Evolutionary conservation across 2,329 filamentous ascomycete species (phyloP), one percentile per base, ranked within the genome.

Genomic region (Fusarium citri): DNA sequence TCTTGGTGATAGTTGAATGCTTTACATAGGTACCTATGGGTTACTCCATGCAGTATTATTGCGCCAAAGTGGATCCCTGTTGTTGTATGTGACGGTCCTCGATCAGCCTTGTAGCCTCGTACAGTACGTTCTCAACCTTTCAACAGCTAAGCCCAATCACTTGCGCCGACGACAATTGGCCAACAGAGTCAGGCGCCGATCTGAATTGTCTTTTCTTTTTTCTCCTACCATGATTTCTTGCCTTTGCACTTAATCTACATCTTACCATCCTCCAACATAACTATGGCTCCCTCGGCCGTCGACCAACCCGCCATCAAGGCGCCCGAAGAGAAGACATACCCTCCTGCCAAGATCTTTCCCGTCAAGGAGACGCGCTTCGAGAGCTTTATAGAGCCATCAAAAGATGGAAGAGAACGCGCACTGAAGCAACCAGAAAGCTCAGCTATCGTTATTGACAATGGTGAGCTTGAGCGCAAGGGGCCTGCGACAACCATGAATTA

Each of bases 371-470:
- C 84, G 62, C 85, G 83, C 68, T 91, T 90, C 75, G 87, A 89
- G 66, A 85, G 85, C 64, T 85, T 81, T 58, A 80, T 87, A 40
- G 80, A 84, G 30, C 80, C 85, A 3, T 83, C 88, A 74, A 82
- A 85, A 11, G 91, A 95, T 75, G 93, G 92, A 49, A 94, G 92
- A 76, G 86, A 88, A 74, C 85, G 87, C 72, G 94, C 93, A 64
- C 85, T 87, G 53, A 82, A 87, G 59, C 82, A 86, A 22, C 80
- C 85, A 18, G 86, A 83, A 61, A 82, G 84, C 47, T 92, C 90
- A 54, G 93, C 94, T 53, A 98, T 99, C 76, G 93, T 99, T 68
- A 98, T 99, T 77, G 96, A 99, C 83, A 98, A 98, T 91, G 96
- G 94, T 97, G 83, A 65, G 81, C 48, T 48, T 22, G 45, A 46